phyloP scores from a whole-genome alignment of 495 filamentous ascomycete species.

The Daldinia childiae region DNA sequence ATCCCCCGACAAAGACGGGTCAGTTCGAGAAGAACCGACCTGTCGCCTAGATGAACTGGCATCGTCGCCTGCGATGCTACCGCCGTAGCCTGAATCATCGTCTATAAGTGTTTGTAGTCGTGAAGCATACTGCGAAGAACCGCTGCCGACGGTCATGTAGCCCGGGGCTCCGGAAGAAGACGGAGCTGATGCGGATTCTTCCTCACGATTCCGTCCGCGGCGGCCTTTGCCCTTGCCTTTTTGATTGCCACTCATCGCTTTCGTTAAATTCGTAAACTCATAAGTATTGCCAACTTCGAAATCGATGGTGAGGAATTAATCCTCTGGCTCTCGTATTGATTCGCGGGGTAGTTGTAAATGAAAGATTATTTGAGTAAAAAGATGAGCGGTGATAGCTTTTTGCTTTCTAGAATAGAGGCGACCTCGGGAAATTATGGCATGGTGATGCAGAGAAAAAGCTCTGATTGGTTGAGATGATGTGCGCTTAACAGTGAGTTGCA shows the following conservation, averaged over 20 bases:
- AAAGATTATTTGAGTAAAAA: slow-evolving; percentile 3
- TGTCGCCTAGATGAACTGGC: slow-evolving; percentile 39
- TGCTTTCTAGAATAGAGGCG: slow-evolving; percentile 11
- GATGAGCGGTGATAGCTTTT: slow-evolving; percentile 34
- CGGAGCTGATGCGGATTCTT: slow-evolving; percentile 37
- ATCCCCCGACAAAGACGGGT: slow-evolving; percentile 47
- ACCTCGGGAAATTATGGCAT: slow-evolving; percentile 33
- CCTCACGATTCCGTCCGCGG: slow-evolving; percentile 27
- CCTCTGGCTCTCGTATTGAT: slow-evolving; percentile 1
- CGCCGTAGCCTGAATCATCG: slow-evolving; percentile 90
- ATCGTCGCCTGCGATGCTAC: slow-evolving; percentile 66
- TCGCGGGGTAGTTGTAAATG: slow-evolving; percentile 6
- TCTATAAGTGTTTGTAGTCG: slow-evolving; percentile 78
- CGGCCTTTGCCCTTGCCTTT: slow-evolving; percentile 48
- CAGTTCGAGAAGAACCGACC: slow-evolving; percentile 55
- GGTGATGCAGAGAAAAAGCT: slow-evolving; percentile 1
- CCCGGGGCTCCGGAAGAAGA: slow-evolving; percentile 57
- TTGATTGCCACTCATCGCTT: slow-evolving; percentile 72
- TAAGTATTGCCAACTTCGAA: slow-evolving; percentile 13
- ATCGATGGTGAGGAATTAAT: background rate
- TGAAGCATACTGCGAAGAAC: slow-evolving; percentile 75
- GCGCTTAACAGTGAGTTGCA: background rate
- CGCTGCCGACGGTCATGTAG: slow-evolving; percentile 90
- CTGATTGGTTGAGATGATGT: slow-evolving; percentile 22
- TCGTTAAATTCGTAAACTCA: slow-evolving; percentile 27